phyloP scores from a whole-genome alignment of 106 monocot genomes.

The Acorus gramineus region DNA sequence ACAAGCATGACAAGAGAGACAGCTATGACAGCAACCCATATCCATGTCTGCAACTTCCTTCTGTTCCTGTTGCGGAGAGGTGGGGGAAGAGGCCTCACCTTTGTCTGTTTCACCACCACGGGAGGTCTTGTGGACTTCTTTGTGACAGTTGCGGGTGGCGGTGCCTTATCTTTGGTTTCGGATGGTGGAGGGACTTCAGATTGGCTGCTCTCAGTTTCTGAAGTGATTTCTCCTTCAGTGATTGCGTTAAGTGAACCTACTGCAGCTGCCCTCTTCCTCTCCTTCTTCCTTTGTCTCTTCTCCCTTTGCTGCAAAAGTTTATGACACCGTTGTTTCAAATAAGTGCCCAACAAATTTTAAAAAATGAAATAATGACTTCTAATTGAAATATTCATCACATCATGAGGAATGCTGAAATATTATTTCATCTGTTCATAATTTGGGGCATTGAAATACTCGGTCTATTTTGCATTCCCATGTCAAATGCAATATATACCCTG shows the following conservation, averaged over 20 bases:
- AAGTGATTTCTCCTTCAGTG: conserved; percentile 4
- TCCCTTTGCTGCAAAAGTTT: conserved; percentile 50
- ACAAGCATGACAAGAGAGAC: conserved; percentile 29
- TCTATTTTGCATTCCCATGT: no score
- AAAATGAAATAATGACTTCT: no score
- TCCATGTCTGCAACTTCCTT: conserved; percentile 59
- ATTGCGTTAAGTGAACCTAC: conserved; percentile 4
- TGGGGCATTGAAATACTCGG: no score
- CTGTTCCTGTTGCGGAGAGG: conserved; percentile 56
- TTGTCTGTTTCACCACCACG: conserved; percentile 9
- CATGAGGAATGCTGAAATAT: no score
- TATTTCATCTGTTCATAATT: no score
- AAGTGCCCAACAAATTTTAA: no score
- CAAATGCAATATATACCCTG: no score
- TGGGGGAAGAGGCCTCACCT: conserved; percentile 37
- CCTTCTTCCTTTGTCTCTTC: conserved; percentile 38
- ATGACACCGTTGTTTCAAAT: no score
- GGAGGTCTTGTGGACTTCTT: conserved; percentile 16
- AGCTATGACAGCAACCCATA: conserved; percentile 27
- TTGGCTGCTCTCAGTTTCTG: conserved; percentile 6
- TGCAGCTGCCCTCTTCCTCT: conserved; percentile 28
- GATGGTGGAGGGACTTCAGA: conserved; percentile 6
- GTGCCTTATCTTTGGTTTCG: conserved; percentile 6
- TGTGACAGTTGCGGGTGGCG: neutral
- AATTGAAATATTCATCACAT: no score